These are phyloP conservation scores for Andrographis paniculata DNA, from an alignment of 305 asterid genomes.

Conservation along the genomic window DNA sequence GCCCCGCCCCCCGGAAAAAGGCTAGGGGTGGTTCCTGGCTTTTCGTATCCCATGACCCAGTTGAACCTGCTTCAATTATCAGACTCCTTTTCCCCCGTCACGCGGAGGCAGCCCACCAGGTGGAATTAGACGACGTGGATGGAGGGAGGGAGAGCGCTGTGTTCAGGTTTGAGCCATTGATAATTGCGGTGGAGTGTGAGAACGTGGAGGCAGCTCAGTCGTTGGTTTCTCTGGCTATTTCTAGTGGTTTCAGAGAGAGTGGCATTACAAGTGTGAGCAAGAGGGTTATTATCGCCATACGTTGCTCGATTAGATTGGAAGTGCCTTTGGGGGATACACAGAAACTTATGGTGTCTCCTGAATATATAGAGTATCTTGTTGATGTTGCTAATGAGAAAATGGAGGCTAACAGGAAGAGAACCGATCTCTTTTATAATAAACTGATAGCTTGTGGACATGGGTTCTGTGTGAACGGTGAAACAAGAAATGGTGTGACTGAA, in stretches of 20 bases:
- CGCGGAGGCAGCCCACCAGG: slow-evolving; percentile 5
- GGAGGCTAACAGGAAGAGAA: slow-evolving; percentile 68
- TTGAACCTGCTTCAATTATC: slow-evolving; percentile 33
- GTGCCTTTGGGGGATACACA: slow-evolving; percentile 66
- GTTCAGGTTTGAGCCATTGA: slow-evolving; percentile 88
- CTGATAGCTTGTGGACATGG: slow-evolving; percentile 27
- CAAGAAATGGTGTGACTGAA: slow-evolving; percentile 24
- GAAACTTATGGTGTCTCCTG: slow-evolving; percentile 58
- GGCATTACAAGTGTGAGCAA: slow-evolving; percentile 82
- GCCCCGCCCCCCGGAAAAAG: slow-evolving; percentile 55
- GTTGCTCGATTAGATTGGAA: slow-evolving; percentile 89
- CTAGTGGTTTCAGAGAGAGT: slow-evolving; percentile 91
- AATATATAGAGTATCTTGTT: slow-evolving; percentile 66
- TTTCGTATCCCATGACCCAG: slow-evolving; percentile 72
- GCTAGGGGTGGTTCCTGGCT: slow-evolving; percentile 94
- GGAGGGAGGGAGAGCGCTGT: slow-evolving; percentile 29
- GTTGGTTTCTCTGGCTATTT: slow-evolving; percentile 72
- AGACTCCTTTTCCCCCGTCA: slow-evolving; percentile 41
- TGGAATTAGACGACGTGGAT: slow-evolving; percentile 14
- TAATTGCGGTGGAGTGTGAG: slow-evolving; percentile 80
- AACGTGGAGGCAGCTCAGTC: slow-evolving; percentile 56
- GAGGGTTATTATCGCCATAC: slow-evolving; percentile 68
- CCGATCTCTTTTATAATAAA: slow-evolving; percentile 44
- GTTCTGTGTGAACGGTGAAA: slow-evolving; percentile 18
- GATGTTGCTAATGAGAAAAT: slow-evolving; percentile 80